Conservation (phyloP, 106 monocot species). For the Platanthera guangdongensis region DNA sequence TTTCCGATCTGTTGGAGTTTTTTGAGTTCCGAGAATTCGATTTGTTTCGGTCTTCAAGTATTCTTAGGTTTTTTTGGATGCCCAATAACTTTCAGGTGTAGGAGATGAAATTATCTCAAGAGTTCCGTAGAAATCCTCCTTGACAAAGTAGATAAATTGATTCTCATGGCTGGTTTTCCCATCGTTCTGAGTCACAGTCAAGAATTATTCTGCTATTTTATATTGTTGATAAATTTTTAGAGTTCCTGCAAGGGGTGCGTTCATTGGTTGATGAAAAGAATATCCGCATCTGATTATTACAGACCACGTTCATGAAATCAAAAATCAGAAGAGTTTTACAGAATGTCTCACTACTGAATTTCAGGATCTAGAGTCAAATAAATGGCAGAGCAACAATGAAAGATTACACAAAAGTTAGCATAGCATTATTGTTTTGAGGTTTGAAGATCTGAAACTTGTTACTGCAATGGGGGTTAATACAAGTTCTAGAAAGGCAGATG, state of each 20-base stretch:
- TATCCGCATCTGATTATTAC: slow-evolving; percentile 50
- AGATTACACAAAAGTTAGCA: slow-evolving; percentile 45
- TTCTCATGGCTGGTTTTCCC: slow-evolving; percentile 30
- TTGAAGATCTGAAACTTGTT: slow-evolving; percentile 30
- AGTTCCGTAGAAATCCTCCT: slow-evolving; percentile 49
- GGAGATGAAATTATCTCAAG: slow-evolving; percentile 24
- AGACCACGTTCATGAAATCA: slow-evolving; percentile 36
- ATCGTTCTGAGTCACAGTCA: slow-evolving; percentile 12
- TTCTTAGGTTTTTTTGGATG: no score
- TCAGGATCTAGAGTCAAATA: slow-evolving; percentile 40
- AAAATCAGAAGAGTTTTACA: slow-evolving; percentile 43
- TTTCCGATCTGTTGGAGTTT: no score
- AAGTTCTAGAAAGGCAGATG: slow-evolving; percentile 47
- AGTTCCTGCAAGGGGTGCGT: slow-evolving; percentile 30
- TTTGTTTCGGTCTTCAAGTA: no score
- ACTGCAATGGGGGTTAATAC: slow-evolving; percentile 35
- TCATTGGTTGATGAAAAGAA: slow-evolving; percentile 46
- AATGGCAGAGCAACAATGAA: slow-evolving; percentile 40
- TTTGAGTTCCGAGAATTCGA: no score
- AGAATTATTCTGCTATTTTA: slow-evolving; percentile 31
- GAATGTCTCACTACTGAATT: slow-evolving; percentile 18
- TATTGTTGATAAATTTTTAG: slow-evolving; percentile 44
- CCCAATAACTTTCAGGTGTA: slow-evolving; percentile 17
- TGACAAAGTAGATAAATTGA: slow-evolving; percentile 39
- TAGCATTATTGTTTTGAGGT: slow-evolving; percentile 27